Evolutionary conservation across 768 basidiomycete genomes (phyloP).

Genomic region (Coprinellus micaceus): DNA sequence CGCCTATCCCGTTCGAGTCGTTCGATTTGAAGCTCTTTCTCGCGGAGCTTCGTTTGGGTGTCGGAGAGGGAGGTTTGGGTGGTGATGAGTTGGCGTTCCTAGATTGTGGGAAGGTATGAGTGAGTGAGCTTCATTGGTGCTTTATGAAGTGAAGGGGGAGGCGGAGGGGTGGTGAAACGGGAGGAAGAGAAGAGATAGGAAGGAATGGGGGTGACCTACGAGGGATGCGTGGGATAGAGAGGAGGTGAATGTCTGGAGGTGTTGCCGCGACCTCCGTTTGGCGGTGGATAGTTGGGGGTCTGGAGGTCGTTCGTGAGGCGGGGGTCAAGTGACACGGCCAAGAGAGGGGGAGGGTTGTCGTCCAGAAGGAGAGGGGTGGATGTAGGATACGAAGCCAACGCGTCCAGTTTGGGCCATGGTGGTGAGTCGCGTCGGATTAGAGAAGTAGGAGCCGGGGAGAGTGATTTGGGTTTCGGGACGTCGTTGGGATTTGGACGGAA

Average conservation of each 20-base stretch:
- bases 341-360: not conserved
- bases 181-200: too few species aligned
- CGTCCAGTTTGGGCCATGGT: too few species aligned
- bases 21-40: slow-evolving; percentile 60
- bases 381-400: too few species aligned
- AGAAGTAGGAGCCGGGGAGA: too few species aligned
- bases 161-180: too few species aligned
- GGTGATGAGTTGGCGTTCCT: too few species aligned
- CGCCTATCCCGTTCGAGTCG: slow-evolving; percentile 67
- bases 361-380: not conserved
- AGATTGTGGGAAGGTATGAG: too few species aligned
- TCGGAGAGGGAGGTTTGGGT: slow-evolving; percentile 62
- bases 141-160: too few species aligned
- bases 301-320: slow-evolving; percentile 24
- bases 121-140: too few species aligned
- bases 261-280: slow-evolving; percentile 67
- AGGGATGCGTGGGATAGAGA: slow-evolving; percentile 59
- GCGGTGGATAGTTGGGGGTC: slow-evolving; percentile 64
- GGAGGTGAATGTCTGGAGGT: slow-evolving; percentile 58
- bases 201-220: slow-evolving; percentile 68
- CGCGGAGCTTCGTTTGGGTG: slow-evolving; percentile 63
- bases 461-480: not conserved
- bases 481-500: not conserved
- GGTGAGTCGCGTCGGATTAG: too few species aligned
- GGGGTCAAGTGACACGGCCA: not conserved